These are phyloP conservation scores for Kalanchoe fedtschenkoi DNA, from an alignment of 164 flowering plant genomes.

Conservation along the genomic window DNA sequence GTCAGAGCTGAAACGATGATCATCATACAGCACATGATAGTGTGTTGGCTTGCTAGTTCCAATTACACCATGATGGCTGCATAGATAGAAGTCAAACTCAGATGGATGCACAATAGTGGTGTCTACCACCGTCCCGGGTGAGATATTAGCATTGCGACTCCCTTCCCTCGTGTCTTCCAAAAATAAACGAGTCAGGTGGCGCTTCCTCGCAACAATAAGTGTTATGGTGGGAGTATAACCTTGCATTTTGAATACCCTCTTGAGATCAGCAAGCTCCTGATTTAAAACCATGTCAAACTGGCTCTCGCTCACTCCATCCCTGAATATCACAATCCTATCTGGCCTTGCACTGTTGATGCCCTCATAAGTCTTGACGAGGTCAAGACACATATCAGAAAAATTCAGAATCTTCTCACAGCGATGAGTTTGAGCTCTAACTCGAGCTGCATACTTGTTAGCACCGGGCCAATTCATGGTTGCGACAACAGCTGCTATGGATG, in stretches of 20 bases:
- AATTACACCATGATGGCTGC: slow-evolving; percentile 56
- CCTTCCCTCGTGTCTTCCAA: slow-evolving; percentile 24
- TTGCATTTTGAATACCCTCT: slow-evolving; percentile 17
- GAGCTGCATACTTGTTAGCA: slow-evolving; percentile 57
- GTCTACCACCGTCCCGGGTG: slow-evolving; percentile 69
- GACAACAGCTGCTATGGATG: slow-evolving; percentile 74
- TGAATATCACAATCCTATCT: slow-evolving; percentile 48
- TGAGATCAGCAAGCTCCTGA: slow-evolving; percentile 43
- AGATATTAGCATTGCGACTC: slow-evolving; percentile 34
- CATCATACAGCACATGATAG: slow-evolving; percentile 64
- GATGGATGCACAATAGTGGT: slow-evolving; percentile 40
- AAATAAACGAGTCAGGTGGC: slow-evolving; percentile 66
- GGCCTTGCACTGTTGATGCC: slow-evolving; percentile 32
- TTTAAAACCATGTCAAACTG: slow-evolving; percentile 81
- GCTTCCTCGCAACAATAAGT: slow-evolving; percentile 61
- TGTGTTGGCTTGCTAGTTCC: slow-evolving; percentile 89
- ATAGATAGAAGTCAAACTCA: slow-evolving; percentile 70
- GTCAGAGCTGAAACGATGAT: slow-evolving; percentile 49
- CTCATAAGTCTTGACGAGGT: slow-evolving; percentile 40
- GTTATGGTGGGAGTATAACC: slow-evolving; percentile 50
- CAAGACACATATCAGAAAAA: slow-evolving; percentile 55
- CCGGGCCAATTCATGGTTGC: slow-evolving; percentile 81
- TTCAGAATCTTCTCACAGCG: slow-evolving; percentile 39
- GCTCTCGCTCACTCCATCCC: slow-evolving; percentile 82
- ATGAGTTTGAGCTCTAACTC: slow-evolving; percentile 40